Conservation (phyloP, 2,329 filamentous ascomycete genomes). For the Metarhizium humberi region DNA sequence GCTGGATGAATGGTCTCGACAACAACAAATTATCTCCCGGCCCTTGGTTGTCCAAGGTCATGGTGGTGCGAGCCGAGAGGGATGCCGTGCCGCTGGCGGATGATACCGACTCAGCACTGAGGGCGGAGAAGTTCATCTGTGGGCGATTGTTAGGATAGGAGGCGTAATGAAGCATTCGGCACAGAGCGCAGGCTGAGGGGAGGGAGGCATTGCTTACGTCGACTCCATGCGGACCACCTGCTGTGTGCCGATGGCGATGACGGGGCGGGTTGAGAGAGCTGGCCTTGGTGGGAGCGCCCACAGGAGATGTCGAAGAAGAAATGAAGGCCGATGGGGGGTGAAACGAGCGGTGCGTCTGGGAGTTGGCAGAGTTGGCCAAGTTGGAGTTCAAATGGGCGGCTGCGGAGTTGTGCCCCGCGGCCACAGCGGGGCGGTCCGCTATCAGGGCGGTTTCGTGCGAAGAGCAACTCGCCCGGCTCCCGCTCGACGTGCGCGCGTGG, state of each 20-base stretch:
- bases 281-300: neutral
- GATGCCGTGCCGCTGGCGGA: constrained; percentile 34
- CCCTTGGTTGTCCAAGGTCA: constrained; percentile 38
- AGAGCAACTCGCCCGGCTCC: constrained; percentile 15
- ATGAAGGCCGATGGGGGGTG: neutral
- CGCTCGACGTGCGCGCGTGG: constrained; percentile 22
- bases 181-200: neutral
- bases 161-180: neutral
- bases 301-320: neutral
- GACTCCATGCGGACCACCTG: constrained; percentile 7
- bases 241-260: constrained; percentile 2
- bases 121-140: constrained; percentile 25
- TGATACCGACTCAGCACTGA: constrained; percentile 37
- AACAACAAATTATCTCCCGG: constrained; percentile 30
- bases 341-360: neutral
- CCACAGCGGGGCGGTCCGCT: constrained; percentile 18
- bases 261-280: constrained; percentile 1
- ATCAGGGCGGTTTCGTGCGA: constrained; percentile 15
- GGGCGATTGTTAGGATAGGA: constrained; percentile 13
- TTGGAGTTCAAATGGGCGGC: neutral
- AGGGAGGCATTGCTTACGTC: constrained; percentile 5
- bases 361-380: constrained; percentile 1
- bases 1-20: constrained; percentile 53
- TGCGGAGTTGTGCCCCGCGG: constrained; percentile 5
- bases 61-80: constrained; percentile 34